These are phyloP conservation scores for Trichoderma erinaceum DNA, from an alignment of 495 filamentous ascomycete species.

Conservation along the genomic window DNA sequence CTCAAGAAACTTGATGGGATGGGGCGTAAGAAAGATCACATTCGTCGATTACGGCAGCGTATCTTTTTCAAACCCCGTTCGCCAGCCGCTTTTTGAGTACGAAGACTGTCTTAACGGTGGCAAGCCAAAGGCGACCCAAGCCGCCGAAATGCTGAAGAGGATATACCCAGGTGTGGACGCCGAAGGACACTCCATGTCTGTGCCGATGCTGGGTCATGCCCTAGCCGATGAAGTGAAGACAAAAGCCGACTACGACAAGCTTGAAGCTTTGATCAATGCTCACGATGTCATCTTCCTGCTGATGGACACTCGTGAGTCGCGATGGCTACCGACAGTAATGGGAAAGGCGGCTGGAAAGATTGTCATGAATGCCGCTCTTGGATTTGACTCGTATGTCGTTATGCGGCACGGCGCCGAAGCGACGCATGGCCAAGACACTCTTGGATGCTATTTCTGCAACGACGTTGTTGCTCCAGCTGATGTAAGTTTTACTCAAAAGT, in stretches of 20 bases:
- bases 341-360: constrained; percentile 88
- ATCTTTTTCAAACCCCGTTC: constrained; percentile 95
- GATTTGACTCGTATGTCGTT: constrained; percentile 93
- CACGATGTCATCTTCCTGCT: constrained; percentile 93
- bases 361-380: constrained; percentile 91
- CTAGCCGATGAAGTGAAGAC: constrained; percentile 62
- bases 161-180: constrained; percentile 90
- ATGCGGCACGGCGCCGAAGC: constrained; percentile 80
- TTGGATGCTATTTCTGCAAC: constrained; percentile 98
- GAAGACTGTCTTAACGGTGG: constrained; percentile 83
- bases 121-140: constrained; percentile 72
- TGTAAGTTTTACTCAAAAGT: constrained; percentile 50
- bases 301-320: constrained; percentile 91
- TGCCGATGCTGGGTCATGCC: constrained; percentile 93
- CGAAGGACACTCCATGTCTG: constrained; percentile 68
- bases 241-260: constrained; percentile 64
- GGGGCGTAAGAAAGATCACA: constrained; percentile 95
- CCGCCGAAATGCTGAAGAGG: constrained; percentile 71
- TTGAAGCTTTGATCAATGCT: constrained; percentile 69
- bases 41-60: constrained; percentile 93
- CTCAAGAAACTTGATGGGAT: constrained; percentile 82
- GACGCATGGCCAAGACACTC: constrained; percentile 48
- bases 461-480: constrained; percentile 94
- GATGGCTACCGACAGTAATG: constrained; percentile 98
- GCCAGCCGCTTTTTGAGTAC: constrained; percentile 87